Evolutionary conservation across 805 yeast species (phyloP).

Genomic region (Danielia reshetovae): DNA sequence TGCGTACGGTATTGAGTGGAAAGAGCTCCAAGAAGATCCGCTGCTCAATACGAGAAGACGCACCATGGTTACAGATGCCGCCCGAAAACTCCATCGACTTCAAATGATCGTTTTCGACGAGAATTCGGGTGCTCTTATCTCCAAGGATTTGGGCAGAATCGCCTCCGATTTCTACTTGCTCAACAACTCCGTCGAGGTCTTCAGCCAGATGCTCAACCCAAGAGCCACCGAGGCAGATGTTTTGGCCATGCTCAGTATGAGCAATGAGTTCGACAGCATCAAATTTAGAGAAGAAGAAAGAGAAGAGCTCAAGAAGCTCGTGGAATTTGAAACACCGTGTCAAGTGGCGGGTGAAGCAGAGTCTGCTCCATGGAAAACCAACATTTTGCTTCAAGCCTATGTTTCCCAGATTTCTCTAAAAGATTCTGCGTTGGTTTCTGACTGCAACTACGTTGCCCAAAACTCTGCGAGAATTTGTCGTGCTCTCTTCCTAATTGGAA

Average conservation of each 20-base stretch:
- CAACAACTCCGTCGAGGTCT: slow-evolving; percentile 81
- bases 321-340: slow-evolving; percentile 64
- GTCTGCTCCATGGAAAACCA: slow-evolving; percentile 80
- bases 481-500: slow-evolving; percentile 81
- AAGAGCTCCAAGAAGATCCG: slow-evolving; percentile 80
- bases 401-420: slow-evolving; percentile 69
- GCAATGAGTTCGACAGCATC: slow-evolving; percentile 89
- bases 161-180: slow-evolving; percentile 91
- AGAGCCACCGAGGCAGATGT: slow-evolving; percentile 90
- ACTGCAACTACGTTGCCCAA: slow-evolving; percentile 90
- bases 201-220: slow-evolving; percentile 81
- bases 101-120: slow-evolving; percentile 96
- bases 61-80: slow-evolving; percentile 74
- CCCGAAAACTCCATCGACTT: slow-evolving; percentile 72
- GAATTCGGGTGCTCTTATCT: slow-evolving; percentile 65
- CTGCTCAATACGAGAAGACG: slow-evolving; percentile 68
- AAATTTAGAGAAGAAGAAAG: slow-evolving; percentile 87
- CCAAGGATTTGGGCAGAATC: slow-evolving; percentile 90
- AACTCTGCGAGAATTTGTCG: slow-evolving; percentile 91
- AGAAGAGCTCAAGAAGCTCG: slow-evolving; percentile 60
- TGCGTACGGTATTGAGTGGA: slow-evolving; percentile 87
- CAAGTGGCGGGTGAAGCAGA: slow-evolving; percentile 77
- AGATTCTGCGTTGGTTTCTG: slow-evolving; percentile 82
- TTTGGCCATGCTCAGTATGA: slow-evolving; percentile 81
- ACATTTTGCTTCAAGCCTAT: slow-evolving; percentile 80